phyloP scores from a whole-genome alignment of 306 rosid genomes.

The Rubus idaeus region DNA sequence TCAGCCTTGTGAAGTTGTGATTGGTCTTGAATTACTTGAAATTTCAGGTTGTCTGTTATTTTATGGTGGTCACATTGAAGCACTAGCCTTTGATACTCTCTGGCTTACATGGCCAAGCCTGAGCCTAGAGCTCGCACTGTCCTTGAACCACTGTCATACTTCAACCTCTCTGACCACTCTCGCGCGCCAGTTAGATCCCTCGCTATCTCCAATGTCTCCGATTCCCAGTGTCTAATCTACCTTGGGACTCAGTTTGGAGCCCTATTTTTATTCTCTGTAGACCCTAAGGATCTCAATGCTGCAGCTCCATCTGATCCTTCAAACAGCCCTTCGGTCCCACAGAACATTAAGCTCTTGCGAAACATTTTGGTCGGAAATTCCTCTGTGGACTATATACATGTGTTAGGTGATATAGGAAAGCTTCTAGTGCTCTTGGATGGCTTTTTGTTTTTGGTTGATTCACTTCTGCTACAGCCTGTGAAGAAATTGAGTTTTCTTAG shows the following conservation, averaged over 20 bases:
- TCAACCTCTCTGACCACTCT: slow-evolving; percentile 54
- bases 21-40: slow-evolving; percentile 1
- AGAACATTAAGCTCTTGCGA: slow-evolving; percentile 46
- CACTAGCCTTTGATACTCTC: background rate
- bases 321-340: slow-evolving; percentile 24
- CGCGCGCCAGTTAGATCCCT: slow-evolving; percentile 59
- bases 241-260: slow-evolving; percentile 75
- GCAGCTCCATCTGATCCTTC: slow-evolving; percentile 20
- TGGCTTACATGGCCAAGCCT: slow-evolving; percentile 45
- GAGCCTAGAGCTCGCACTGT: slow-evolving; percentile 61
- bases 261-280: slow-evolving; percentile 55
- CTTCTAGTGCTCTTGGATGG: slow-evolving; percentile 71
- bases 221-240: slow-evolving; percentile 46
- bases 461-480: slow-evolving; percentile 44
- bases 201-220: slow-evolving; percentile 44
- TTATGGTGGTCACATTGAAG: background rate
- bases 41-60: background rate
- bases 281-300: slow-evolving; percentile 22
- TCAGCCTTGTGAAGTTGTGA: slow-evolving; percentile 13
- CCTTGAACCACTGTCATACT: slow-evolving; percentile 66
- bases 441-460: slow-evolving; percentile 63
- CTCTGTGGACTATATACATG: slow-evolving; percentile 49
- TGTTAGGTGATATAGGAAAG: slow-evolving; percentile 52
- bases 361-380: slow-evolving; percentile 50
- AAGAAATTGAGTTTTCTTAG: slow-evolving; percentile 56